Conservation (phyloP, 345 rosid genomes). For the Geranium brycei region DNA sequence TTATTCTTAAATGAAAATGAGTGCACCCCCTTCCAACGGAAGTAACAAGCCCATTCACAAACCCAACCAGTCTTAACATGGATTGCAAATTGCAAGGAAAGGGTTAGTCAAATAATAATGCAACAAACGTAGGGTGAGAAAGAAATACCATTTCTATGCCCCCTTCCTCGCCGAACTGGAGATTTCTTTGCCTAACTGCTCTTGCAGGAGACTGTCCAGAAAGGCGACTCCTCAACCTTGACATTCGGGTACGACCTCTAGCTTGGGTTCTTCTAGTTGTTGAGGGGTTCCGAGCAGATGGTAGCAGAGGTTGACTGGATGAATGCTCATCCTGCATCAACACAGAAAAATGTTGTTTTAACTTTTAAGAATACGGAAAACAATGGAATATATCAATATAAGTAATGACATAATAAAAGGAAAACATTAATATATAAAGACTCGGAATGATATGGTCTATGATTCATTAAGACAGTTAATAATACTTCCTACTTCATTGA, state of each 20-base stretch:
- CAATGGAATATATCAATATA: not conserved
- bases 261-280: slow-evolving; percentile 37
- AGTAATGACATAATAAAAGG: too few relatives aligned
- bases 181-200: slow-evolving; percentile 30
- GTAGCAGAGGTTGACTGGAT: slow-evolving; percentile 27
- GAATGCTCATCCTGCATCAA: slow-evolving; percentile 11
- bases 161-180: slow-evolving; percentile 58
- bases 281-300: slow-evolving; percentile 25
- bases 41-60: too few relatives aligned
- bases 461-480: too few relatives aligned
- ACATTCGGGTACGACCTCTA: slow-evolving; percentile 30
- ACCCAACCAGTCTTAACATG: not conserved
- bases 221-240: slow-evolving; percentile 36
- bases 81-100: not conserved
- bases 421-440: too few relatives aligned
- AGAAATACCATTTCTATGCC: slow-evolving; percentile 57
- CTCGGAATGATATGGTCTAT: too few relatives aligned
- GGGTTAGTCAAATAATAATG: slow-evolving; percentile 1
- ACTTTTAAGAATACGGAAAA: slow-evolving; percentile 3
- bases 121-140: not conserved
- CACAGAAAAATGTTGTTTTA: slow-evolving; percentile 25
- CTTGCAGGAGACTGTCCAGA: slow-evolving; percentile 28
- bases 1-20: too few relatives aligned
- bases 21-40: too few relatives aligned
- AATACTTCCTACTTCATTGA: too few relatives aligned